These are phyloP conservation scores for Bothriochloa decipiens DNA, from an alignment of 176 grass and related monocot species.

Conservation along the genomic window DNA sequence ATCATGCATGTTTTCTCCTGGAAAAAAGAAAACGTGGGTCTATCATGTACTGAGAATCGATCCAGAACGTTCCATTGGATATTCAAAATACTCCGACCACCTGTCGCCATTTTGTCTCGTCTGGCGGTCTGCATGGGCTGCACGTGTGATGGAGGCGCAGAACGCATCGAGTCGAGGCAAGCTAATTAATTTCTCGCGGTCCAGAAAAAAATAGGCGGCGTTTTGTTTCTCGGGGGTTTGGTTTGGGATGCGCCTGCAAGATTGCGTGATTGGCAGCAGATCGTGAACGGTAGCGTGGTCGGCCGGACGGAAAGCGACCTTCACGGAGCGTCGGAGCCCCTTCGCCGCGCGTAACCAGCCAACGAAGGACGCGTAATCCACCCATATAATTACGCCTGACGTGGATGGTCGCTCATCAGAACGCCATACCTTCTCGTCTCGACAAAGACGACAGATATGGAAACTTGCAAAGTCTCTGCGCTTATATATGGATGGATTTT, in stretches of 20 bases:
- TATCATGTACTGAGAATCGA: background rate
- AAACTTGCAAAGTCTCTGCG: no score
- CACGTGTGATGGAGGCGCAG: slow-evolving; percentile 25
- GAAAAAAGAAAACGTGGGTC: background rate
- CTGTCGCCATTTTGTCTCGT: background rate
- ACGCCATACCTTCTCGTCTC: background rate
- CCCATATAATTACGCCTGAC: background rate
- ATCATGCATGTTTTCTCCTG: background rate
- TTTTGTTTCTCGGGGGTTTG: background rate
- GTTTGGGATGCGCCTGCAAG: background rate
- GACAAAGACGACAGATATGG: background rate
- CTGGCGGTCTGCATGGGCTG: background rate
- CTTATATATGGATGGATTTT: no score
- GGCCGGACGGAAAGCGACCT: slow-evolving; percentile 9
- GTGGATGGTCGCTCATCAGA: background rate
- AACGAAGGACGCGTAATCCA: background rate
- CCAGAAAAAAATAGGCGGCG: background rate
- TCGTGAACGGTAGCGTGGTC: background rate
- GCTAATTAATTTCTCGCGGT: background rate
- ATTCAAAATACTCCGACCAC: background rate
- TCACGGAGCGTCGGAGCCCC: background rate
- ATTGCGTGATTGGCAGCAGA: slow-evolving; percentile 27
- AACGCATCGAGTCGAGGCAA: background rate
- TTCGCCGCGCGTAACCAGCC: background rate
- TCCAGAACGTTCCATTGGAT: slow-evolving; percentile 7